Evolutionary conservation across 306 rosid species (phyloP).

Genomic region (Sindora glabra): DNA sequence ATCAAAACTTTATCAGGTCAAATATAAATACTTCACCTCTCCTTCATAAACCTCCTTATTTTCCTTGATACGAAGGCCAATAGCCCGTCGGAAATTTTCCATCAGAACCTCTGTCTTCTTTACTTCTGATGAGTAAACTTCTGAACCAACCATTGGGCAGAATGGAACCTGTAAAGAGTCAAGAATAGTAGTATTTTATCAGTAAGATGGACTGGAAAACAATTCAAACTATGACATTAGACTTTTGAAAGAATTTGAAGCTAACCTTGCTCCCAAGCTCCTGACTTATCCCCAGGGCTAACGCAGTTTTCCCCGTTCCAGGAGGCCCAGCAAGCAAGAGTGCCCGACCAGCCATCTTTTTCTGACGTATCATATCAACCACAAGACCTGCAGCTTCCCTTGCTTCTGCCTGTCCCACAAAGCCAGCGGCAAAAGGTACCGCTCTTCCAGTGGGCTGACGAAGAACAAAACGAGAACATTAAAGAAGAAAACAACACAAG

Average conservation of each 20-base stretch:
- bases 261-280: slow-evolving; percentile 95
- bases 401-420: slow-evolving; percentile 93
- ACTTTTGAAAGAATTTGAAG: not conserved
- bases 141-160: slow-evolving; percentile 98
- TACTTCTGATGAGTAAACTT: slow-evolving; percentile 92
- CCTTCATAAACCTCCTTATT: slow-evolving; percentile 96
- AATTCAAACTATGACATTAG: not conserved
- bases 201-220: not conserved
- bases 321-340: slow-evolving; percentile 96
- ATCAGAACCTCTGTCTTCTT: slow-evolving; percentile 93
- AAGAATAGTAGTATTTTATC: not conserved
- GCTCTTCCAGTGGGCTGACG: slow-evolving; percentile 68
- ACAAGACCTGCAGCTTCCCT: slow-evolving; percentile 91
- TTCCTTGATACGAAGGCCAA: slow-evolving; percentile 92
- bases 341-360: slow-evolving; percentile 98
- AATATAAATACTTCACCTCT: slow-evolving; percentile 51
- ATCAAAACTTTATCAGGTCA: not conserved
- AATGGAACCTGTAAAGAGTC: slow-evolving; percentile 60
- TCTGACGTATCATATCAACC: slow-evolving; percentile 92
- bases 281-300: slow-evolving; percentile 89
- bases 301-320: slow-evolving; percentile 93
- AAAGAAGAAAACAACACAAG: too few species aligned
- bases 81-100: slow-evolving; percentile 90
- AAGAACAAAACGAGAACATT: not conserved
- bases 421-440: slow-evolving; percentile 72